Conservation (phyloP, 768 basidiomycete genomes). For the Sporobolomyces pararoseus region DNA sequence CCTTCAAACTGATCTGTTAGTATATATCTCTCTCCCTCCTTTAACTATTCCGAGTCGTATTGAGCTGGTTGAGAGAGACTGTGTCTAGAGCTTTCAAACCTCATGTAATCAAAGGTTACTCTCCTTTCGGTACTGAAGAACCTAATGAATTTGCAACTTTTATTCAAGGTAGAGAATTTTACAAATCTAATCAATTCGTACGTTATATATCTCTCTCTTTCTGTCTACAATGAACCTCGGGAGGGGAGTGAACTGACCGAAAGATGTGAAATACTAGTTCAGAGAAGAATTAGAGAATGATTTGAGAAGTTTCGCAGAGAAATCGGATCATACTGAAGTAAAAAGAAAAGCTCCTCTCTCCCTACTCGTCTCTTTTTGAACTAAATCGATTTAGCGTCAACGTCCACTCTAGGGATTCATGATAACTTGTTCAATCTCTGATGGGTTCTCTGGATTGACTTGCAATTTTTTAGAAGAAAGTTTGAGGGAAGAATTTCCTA, state of each 20-base stretch:
- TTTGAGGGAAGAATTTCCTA: slow-evolving; percentile 38
- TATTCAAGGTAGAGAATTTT: slow-evolving; percentile 25
- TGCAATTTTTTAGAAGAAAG: slow-evolving; percentile 21
- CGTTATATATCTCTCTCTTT: not conserved
- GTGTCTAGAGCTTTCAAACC: slow-evolving; percentile 14
- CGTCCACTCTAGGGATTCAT: slow-evolving; percentile 43
- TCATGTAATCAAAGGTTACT: slow-evolving; percentile 17
- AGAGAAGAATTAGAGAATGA: slow-evolving; percentile 32
- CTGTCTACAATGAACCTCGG: not conserved
- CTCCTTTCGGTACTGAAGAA: slow-evolving; percentile 26
- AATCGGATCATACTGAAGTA: slow-evolving; percentile 31
- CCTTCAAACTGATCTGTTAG: not conserved
- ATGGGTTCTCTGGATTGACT: slow-evolving; percentile 35
- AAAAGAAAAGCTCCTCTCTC: not conserved
- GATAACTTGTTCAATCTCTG: slow-evolving; percentile 16
- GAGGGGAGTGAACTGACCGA: too few species aligned
- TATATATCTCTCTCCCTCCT: not conserved
- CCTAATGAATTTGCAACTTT: slow-evolving; percentile 40
- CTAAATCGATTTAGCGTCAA: too few species aligned
- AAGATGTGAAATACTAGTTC: not conserved
- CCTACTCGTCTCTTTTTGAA: not conserved
- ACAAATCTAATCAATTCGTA: not conserved
- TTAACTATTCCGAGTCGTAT: not conserved
- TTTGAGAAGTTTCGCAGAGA: slow-evolving; percentile 29
- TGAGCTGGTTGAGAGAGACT: not conserved